phyloP scores from a whole-genome alignment of 192 early-diverging fungal genomes.

The Podila minutissima region DNA sequence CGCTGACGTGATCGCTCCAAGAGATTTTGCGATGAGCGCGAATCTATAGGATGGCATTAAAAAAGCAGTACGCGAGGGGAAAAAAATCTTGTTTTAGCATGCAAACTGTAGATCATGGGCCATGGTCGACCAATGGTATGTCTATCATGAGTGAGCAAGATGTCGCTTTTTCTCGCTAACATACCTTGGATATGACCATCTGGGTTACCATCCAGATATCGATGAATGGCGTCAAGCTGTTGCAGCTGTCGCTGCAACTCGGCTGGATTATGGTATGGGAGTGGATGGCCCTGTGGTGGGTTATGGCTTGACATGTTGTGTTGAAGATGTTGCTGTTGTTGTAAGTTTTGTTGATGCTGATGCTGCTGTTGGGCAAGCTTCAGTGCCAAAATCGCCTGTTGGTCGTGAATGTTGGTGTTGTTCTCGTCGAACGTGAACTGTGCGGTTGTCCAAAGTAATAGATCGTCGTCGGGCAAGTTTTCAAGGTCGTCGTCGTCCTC shows the following conservation, averaged over 20 bases:
- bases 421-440: constrained; percentile 30
- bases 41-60: constrained; percentile 10
- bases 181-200: constrained; percentile 3
- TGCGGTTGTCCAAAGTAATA: constrained; percentile 41
- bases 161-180: no score
- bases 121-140: background rate
- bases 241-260: constrained; percentile 38
- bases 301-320: background rate
- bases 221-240: constrained; percentile 48
- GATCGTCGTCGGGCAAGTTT: constrained; percentile 42
- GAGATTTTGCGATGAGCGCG: constrained; percentile 31
- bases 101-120: background rate
- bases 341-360: background rate
- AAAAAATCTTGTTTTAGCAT: background rate
- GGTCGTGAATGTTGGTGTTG: constrained; percentile 6
- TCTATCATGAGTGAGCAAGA: background rate
- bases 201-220: constrained; percentile 38
- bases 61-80: background rate
- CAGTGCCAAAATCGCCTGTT: constrained; percentile 29
- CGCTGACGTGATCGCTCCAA: constrained; percentile 47
- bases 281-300: constrained; percentile 1
- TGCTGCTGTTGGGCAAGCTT: constrained; percentile 21
- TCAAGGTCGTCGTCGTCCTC: constrained; percentile 26
- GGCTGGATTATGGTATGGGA: constrained; percentile 7
- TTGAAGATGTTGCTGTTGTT: constrained; percentile 6